These are phyloP conservation scores for Exophiala lecanii-corni DNA, from an alignment of 2,329 filamentous ascomycete species.

Conservation along the genomic window DNA sequence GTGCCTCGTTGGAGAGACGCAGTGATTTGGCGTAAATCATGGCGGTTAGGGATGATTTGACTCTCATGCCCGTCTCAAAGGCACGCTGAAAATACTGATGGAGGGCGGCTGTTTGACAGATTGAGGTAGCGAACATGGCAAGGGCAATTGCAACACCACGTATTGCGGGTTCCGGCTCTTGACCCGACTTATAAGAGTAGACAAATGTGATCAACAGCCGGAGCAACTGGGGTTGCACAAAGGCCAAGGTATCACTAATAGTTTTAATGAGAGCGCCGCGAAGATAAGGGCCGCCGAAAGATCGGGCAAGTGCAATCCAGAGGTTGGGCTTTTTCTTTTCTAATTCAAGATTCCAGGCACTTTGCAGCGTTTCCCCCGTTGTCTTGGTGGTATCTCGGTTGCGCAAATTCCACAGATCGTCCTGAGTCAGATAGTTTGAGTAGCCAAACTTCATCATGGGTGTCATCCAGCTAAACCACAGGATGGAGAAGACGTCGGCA, in stretches of 20 bases:
- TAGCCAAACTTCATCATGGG: conserved; percentile 96
- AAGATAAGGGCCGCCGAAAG: conserved; percentile 80
- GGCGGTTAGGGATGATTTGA: conserved; percentile 85
- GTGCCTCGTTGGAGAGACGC: conserved; percentile 85
- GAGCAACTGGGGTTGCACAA: conserved; percentile 85
- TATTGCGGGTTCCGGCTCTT: conserved; percentile 68
- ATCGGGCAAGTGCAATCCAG: conserved; percentile 78
- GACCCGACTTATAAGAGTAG: conserved; percentile 61
- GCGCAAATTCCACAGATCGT: conserved; percentile 90
- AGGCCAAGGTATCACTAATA: conserved; percentile 79
- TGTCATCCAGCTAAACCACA: conserved; percentile 99
- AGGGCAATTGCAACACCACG: conserved; percentile 83
- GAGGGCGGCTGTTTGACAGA: conserved; percentile 80
- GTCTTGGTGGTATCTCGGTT: conserved; percentile 71
- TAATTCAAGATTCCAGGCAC: conserved; percentile 73
- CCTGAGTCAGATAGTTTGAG: conserved; percentile 83
- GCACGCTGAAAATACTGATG: conserved; percentile 97
- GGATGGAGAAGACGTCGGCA: conserved; percentile 84
- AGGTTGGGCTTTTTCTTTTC: conserved; percentile 71
- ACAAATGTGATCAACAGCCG: conserved; percentile 80
- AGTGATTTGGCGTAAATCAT: conserved; percentile 91
- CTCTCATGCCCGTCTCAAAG: conserved; percentile 93
- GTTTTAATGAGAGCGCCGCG: conserved; percentile 81
- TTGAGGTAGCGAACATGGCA: conserved; percentile 84
- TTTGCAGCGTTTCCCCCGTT: conserved; percentile 66